Evolutionary conservation across 345 rosid genomes (phyloP).

Genomic region (Sonneratia caseolaris): DNA sequence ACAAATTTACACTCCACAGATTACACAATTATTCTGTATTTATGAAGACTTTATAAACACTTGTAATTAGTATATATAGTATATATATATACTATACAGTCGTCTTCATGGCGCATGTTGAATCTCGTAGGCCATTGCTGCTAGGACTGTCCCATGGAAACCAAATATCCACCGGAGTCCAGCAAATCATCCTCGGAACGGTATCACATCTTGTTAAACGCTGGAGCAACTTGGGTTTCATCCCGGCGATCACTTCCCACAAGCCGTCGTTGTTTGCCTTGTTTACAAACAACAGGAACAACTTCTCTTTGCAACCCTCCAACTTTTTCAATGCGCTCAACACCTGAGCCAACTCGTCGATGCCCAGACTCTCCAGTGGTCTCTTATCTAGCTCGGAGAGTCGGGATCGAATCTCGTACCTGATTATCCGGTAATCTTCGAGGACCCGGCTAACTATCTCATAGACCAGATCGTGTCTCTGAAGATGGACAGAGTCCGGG

Average conservation of each 20-base stretch:
- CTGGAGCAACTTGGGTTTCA: not conserved
- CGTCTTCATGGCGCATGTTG: too few relatives aligned
- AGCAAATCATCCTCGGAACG: not conserved
- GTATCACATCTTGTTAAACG: not conserved
- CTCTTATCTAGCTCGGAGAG: constrained; percentile 27
- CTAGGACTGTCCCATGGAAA: not conserved
- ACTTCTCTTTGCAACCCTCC: constrained; percentile 29
- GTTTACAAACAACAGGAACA: constrained; percentile 31
- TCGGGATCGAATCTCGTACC: constrained; percentile 30
- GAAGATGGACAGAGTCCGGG: constrained; percentile 42
- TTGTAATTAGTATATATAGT: too few relatives aligned
- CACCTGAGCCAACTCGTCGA: constrained; percentile 24
- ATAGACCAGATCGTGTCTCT: constrained; percentile 29
- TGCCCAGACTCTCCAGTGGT: constrained; percentile 13
- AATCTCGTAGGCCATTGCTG: not conserved
- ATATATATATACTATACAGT: too few relatives aligned
- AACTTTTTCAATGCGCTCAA: constrained; percentile 16
- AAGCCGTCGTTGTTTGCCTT: constrained; percentile 32
- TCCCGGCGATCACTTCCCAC: constrained; percentile 31
- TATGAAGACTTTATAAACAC: too few relatives aligned
- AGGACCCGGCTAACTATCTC: constrained; percentile 37
- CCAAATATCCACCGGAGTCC: not conserved
- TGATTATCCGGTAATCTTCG: constrained; percentile 37
- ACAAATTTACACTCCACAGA: too few relatives aligned
- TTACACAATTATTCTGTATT: too few relatives aligned